Percentiles rank a stretch among this genome's conserved stretches.
These are phyloP conservation scores for Biscogniauxia marginata DNA, from an alignment of 2,329 filamentous ascomycete genomes.

Conservation along the genomic window DNA sequence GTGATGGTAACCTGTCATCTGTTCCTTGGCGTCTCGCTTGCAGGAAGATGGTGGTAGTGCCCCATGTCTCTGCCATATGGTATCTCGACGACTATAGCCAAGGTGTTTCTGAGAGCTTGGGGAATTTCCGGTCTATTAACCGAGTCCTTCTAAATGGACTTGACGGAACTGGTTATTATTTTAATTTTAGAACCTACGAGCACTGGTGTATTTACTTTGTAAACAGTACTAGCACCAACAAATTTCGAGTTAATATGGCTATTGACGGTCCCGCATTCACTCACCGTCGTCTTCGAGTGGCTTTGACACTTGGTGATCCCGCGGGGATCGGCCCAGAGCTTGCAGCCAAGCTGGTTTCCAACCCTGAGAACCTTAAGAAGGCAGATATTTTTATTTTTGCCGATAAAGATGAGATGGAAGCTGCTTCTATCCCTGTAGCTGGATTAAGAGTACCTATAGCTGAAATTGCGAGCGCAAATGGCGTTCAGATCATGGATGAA, in stretches of 20 bases:
- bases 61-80: background rate
- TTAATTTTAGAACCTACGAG: background rate
- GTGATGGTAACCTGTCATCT: background rate
- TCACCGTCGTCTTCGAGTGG: constrained; percentile 28
- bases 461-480: constrained; percentile 17
- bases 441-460: constrained; percentile 15
- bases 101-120: background rate
- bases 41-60: background rate
- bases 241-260: background rate
- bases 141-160: background rate
- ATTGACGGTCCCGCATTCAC: background rate
- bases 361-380: constrained; percentile 24
- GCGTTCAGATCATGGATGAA: constrained; percentile 31
- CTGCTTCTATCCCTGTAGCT: constrained; percentile 23
- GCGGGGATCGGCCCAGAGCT: constrained; percentile 34
- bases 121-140: background rate
- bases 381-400: constrained; percentile 33
- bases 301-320: constrained; percentile 33
- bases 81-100: background rate
- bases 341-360: constrained; percentile 31
- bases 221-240: background rate
- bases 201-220: too few species aligned
- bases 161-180: background rate
- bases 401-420: constrained; percentile 27
- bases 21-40: background rate